Conservation (phyloP, 139 green algal species). For the Edaphochlamys debaryana region DNA sequence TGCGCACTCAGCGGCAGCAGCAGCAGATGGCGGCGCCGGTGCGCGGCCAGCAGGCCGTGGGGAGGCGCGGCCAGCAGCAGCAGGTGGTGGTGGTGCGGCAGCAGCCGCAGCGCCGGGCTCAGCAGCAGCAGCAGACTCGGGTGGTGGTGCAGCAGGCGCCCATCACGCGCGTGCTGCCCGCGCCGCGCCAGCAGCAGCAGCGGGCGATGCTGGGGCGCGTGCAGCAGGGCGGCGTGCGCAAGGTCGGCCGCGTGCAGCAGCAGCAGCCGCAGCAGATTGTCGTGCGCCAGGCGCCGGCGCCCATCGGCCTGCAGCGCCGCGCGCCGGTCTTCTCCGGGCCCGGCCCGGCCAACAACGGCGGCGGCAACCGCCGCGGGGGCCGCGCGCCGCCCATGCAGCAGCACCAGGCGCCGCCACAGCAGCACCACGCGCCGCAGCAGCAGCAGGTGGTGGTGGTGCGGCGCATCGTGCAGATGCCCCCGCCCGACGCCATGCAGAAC, state of each 20-base stretch:
- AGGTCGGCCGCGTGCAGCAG: constrained; percentile 1
- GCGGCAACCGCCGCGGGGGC: too few species aligned
- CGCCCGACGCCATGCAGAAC: background rate
- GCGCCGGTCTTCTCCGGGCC: constrained; percentile 1
- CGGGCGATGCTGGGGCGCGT: constrained; percentile 21
- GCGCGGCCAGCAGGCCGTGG: background rate
- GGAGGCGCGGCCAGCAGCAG: constrained; percentile 11
- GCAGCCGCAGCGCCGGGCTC: background rate
- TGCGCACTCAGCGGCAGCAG: constrained; percentile 17
- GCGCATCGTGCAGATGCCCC: background rate
- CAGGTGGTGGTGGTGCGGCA: too few species aligned
- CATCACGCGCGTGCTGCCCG: constrained; percentile 3
- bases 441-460: background rate
- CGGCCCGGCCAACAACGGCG: background rate
- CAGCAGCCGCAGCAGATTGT: constrained; percentile 13
- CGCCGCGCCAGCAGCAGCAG: constrained; percentile 6
- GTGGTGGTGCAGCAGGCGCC: background rate
- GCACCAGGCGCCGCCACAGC: too few species aligned
- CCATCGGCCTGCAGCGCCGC: background rate
- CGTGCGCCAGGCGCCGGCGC: background rate
- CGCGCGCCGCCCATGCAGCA: too few species aligned
- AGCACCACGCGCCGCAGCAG: background rate
- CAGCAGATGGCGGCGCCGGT: background rate
- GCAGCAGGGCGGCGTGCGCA: constrained; percentile 29
- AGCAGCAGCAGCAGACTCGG: constrained; percentile 29